Conservation (phyloP, 2,329 filamentous ascomycete genomes). For the Penicillium decumbens region DNA sequence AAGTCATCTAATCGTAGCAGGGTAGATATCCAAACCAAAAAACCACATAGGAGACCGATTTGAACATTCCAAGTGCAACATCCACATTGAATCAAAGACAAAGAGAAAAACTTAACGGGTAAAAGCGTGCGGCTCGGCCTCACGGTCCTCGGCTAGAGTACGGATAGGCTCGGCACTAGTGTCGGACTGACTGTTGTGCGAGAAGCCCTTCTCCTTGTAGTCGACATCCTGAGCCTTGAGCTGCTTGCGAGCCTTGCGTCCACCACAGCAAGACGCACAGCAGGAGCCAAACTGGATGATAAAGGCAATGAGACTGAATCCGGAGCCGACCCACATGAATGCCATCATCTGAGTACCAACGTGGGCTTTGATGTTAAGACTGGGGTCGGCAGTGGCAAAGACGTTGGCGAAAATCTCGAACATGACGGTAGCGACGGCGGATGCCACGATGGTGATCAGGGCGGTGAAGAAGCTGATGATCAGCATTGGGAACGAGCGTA, state of each 20-base stretch:
- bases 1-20: not conserved
- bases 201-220: constrained; percentile 12
- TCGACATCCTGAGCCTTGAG: constrained; percentile 23
- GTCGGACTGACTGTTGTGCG: not conserved
- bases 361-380: constrained; percentile 69
- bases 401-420: constrained; percentile 76
- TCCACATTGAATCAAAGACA: not conserved
- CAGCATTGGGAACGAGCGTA: constrained; percentile 61
- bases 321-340: constrained; percentile 83
- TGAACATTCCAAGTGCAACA: not conserved
- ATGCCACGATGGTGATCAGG: constrained; percentile 63
- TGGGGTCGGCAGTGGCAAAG: constrained; percentile 60
- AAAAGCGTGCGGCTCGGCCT: not conserved
- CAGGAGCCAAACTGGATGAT: constrained; percentile 69
- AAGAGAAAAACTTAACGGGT: not conserved
- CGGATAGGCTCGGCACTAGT: not conserved
- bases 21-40: not conserved
- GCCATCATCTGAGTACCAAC: constrained; percentile 72
- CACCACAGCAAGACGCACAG: constrained; percentile 58
- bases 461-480: constrained; percentile 64
- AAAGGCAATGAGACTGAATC: constrained; percentile 64
- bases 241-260: constrained; percentile 35
- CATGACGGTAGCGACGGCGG: constrained; percentile 75
- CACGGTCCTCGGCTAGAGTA: not conserved
- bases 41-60: not conserved